These are phyloP conservation scores for Solanum ossicruentum DNA, from an alignment of 257 asterid species.

Conservation along the genomic window DNA sequence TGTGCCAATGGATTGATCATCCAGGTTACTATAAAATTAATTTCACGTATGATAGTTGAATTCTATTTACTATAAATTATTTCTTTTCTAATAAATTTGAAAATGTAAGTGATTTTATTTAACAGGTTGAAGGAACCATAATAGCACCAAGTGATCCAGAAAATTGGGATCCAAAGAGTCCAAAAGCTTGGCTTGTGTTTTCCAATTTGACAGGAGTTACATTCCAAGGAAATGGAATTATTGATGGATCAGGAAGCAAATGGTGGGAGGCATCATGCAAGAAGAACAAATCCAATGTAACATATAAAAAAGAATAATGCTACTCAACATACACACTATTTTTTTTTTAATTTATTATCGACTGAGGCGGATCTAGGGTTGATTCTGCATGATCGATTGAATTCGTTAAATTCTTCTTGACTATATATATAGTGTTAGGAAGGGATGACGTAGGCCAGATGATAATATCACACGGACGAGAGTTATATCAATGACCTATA, in stretches of 20 bases:
- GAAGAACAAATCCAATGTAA: slow-evolving; percentile 69
- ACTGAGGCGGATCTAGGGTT: not conserved
- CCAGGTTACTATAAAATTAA: slow-evolving; percentile 36
- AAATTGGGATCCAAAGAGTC: slow-evolving; percentile 68
- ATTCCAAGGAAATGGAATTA: slow-evolving; percentile 82
- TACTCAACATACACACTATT: not conserved
- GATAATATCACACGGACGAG: not conserved
- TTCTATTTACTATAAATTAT: not conserved
- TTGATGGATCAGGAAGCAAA: slow-evolving; percentile 91
- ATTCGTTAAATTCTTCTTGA: not conserved
- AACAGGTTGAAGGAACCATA: slow-evolving; percentile 81
- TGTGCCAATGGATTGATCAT: slow-evolving; percentile 48
- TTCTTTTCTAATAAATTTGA: not conserved
- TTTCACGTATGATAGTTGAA: not conserved
- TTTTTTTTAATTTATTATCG: not conserved
- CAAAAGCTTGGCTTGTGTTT: slow-evolving; percentile 65
- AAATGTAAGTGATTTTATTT: not conserved
- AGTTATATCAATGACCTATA: not conserved
- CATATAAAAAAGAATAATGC: not conserved
- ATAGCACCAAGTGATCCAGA: slow-evolving; percentile 79
- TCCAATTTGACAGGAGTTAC: slow-evolving; percentile 34
- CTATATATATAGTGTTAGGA: not conserved
- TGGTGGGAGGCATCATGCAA: slow-evolving; percentile 99
- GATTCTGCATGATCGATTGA: not conserved
- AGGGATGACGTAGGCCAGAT: not conserved